A percentile compares a stretch with the other conserved stretches of the same genome.
These are phyloP conservation scores for Solanum chmielewskii DNA, from an alignment of 257 asterid genomes.

Conservation along the genomic window DNA sequence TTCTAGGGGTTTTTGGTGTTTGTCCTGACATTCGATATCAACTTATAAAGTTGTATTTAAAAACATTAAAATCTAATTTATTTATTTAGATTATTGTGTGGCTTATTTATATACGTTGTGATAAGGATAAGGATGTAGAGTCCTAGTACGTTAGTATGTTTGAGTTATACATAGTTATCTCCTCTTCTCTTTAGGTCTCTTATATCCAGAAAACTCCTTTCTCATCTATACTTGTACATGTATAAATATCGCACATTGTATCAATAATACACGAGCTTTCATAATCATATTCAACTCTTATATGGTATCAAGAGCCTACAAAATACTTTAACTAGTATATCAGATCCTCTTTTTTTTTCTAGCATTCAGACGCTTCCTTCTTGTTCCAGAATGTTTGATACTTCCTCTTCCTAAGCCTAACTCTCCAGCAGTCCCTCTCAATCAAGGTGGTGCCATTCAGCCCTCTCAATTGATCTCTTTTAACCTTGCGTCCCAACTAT, in stretches of 20 bases:
- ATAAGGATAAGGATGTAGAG: background rate
- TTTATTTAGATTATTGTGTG: no score
- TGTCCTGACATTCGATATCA: no score
- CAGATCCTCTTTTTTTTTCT: background rate
- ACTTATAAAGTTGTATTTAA: no score
- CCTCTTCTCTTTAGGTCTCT: background rate
- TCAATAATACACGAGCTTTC: no score
- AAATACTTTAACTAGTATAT: background rate
- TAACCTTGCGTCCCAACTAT: background rate
- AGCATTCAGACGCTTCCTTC: background rate
- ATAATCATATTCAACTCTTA: no score
- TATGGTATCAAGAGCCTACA: background rate
- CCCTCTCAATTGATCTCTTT: background rate
- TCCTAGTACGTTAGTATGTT: background rate
- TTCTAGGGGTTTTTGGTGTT: no score
- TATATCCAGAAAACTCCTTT: no score
- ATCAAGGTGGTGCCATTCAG: background rate
- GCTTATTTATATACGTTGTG: no score
- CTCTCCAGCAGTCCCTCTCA: background rate
- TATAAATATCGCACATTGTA: no score
- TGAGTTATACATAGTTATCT: background rate
- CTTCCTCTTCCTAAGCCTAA: background rate
- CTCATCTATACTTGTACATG: no score
- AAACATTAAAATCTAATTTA: no score
- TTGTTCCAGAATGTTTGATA: background rate